A percentile compares a stretch with the other conserved stretches of the same genome.
Evolutionary conservation across 1,139 yeast species (phyloP).

Genomic region (Lodderomyces theae): DNA sequence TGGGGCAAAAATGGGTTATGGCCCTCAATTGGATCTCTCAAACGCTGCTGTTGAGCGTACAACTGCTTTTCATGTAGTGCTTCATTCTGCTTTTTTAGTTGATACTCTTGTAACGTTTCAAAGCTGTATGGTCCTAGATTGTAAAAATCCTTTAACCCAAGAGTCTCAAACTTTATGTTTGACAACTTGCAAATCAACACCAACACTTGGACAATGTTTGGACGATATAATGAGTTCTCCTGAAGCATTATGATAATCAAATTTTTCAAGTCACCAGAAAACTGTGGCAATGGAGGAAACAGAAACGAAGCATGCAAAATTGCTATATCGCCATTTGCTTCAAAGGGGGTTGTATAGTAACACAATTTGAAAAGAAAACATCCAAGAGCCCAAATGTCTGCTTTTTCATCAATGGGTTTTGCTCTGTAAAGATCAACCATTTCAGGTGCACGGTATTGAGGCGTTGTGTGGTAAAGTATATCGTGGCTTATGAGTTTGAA

Average conservation of each 20-base stretch:
- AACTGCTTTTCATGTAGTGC: conserved; percentile 35
- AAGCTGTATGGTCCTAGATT: conserved; percentile 41
- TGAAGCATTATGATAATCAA: conserved; percentile 76
- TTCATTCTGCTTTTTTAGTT: conserved; percentile 38
- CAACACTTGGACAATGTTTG: conserved; percentile 73
- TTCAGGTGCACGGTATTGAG: conserved; percentile 80
- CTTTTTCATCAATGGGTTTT: conserved; percentile 68
- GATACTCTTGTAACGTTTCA: conserved; percentile 46
- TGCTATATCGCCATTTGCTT: conserved; percentile 69
- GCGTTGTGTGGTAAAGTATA: conserved; percentile 73
- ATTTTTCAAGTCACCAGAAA: conserved; percentile 63
- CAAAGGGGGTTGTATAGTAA: conserved; percentile 81
- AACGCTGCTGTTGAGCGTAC: conserved; percentile 32
- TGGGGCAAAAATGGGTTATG: conserved; percentile 2
- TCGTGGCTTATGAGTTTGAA: conserved; percentile 61
- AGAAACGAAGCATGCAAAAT: conserved; percentile 65
- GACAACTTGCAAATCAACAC: conserved; percentile 36
- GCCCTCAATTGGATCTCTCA: conserved; percentile 3
- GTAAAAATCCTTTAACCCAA: conserved; percentile 38
- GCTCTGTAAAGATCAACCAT: conserved; percentile 72
- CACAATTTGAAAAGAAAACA: conserved; percentile 74
- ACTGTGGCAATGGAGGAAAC: conserved; percentile 55
- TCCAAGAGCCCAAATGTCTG: conserved; percentile 85
- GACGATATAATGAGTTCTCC: conserved; percentile 78
- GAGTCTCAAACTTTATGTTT: conserved; percentile 26